phyloP scores from a whole-genome alignment of 108 stramenopile genomes.

The Skeletonema tropicum region DNA sequence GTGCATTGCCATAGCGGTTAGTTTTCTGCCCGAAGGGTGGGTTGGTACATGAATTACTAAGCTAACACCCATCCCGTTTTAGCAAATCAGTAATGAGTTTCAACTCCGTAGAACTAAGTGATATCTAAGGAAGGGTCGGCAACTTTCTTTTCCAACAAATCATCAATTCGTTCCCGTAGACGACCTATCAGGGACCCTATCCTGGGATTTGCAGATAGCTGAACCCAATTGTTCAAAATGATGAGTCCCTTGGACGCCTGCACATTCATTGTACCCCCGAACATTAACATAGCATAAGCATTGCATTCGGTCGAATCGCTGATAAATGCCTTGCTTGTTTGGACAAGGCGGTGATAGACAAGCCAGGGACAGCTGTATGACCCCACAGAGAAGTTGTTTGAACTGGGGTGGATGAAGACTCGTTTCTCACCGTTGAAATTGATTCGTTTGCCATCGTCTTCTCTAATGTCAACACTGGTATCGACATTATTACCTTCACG shows the following conservation, averaged over 20 bases:
- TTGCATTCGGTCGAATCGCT: slow-evolving; percentile 92
- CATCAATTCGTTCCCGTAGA: slow-evolving; percentile 79
- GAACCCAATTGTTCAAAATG: slow-evolving; percentile 77
- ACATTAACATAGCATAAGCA: slow-evolving; percentile 87
- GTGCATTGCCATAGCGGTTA: not conserved
- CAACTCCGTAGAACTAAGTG: slow-evolving; percentile 62
- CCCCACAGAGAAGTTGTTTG: slow-evolving; percentile 78
- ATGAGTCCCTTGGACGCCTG: slow-evolving; percentile 81
- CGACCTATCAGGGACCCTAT: slow-evolving; percentile 91
- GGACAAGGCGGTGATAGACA: slow-evolving; percentile 87
- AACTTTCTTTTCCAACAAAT: slow-evolving; percentile 67
- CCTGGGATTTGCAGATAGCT: slow-evolving; percentile 84
- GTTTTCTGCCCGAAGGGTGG: no score
- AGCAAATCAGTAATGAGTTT: slow-evolving; percentile 56
- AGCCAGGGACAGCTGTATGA: slow-evolving; percentile 93
- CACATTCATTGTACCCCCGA: slow-evolving; percentile 89
- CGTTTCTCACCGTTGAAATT: slow-evolving; percentile 67
- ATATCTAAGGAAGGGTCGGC: slow-evolving; percentile 68
- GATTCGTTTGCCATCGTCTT: not conserved
- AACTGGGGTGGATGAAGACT: slow-evolving; percentile 92
- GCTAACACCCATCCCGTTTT: not conserved
- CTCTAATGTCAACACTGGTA: slow-evolving; percentile 19
- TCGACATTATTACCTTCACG: slow-evolving; percentile 29
- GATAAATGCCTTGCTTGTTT: slow-evolving; percentile 90
- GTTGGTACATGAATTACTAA: not conserved